phyloP scores from a whole-genome alignment of 768 basidiomycete genomes.

The Boletus insuetus region DNA sequence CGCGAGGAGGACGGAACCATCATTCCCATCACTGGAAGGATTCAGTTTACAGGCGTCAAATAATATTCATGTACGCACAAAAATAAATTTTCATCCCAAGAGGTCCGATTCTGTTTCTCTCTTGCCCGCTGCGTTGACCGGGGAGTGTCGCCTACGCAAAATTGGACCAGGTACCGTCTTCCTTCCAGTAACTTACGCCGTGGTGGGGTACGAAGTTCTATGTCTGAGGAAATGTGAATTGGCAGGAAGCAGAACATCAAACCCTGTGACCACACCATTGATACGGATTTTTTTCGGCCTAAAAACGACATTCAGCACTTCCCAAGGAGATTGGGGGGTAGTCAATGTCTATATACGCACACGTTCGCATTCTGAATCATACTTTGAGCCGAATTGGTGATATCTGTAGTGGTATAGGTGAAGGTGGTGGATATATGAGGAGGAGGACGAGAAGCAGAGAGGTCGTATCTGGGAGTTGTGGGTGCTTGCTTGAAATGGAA shows the following conservation, averaged over 20 bases:
- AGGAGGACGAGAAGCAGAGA: background rate
- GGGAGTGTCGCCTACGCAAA: slow-evolving; percentile 5
- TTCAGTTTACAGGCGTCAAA: background rate
- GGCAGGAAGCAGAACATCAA: background rate
- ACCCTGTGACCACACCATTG: slow-evolving; percentile 1
- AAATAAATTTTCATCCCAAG: slow-evolving; percentile 15
- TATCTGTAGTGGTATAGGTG: slow-evolving; percentile 3
- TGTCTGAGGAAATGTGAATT: slow-evolving; percentile 1
- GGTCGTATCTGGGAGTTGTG: background rate
- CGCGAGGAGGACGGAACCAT: slow-evolving; percentile 8
- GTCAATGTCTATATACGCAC: slow-evolving; percentile 2
- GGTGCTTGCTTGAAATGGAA: slow-evolving; percentile 5
- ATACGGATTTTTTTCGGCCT: slow-evolving; percentile 12
- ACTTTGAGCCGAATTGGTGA: background rate
- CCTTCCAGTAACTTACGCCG: slow-evolving; percentile 1
- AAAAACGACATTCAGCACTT: background rate
- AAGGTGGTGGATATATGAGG: background rate
- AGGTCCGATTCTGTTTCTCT: slow-evolving; percentile 5
- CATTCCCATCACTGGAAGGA: slow-evolving; percentile 11
- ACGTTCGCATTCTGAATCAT: background rate
- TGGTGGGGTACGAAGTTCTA: slow-evolving; percentile 9
- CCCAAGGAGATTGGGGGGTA: background rate
- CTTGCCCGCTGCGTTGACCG: slow-evolving; percentile 14
- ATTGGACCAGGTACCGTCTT: slow-evolving; percentile 11
- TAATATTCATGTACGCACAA: slow-evolving; percentile 9